phyloP scores from a whole-genome alignment of 208 protist genomes.

The Herpetomonas tarakana region DNA sequence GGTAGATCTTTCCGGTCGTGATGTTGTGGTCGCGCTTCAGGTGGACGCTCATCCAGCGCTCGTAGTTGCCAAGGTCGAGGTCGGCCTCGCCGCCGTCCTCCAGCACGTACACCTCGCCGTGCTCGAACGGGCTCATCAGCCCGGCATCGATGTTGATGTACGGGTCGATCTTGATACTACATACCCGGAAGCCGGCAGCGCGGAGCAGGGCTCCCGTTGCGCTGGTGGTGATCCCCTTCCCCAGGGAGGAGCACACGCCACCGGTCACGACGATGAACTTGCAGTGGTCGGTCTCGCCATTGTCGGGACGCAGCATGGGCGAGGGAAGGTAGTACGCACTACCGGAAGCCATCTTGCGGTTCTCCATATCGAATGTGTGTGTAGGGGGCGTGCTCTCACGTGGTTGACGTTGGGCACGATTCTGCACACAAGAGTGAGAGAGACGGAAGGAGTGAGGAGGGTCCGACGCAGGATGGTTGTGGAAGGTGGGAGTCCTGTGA shows the following conservation, averaged over 20 bases:
- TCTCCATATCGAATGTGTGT: slow-evolving; percentile 16
- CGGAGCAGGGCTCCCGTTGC: slow-evolving; percentile 84
- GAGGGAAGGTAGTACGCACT: slow-evolving; percentile 82
- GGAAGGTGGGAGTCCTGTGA: no score
- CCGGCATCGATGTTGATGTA: slow-evolving; percentile 98
- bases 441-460: neutral
- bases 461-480: no score
- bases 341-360: slow-evolving; percentile 50
- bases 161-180: slow-evolving; percentile 99
- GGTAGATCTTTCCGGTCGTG: slow-evolving; percentile 99
- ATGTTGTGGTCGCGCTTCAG: slow-evolving; percentile 98
- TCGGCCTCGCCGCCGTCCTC: slow-evolving; percentile 98
- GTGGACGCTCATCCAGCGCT: slow-evolving; percentile 97
- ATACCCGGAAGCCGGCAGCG: slow-evolving; percentile 91
- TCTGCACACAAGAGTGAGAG: neutral
- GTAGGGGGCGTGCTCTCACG: neutral
- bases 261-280: slow-evolving; percentile 98
- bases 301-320: slow-evolving; percentile 50
- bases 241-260: slow-evolving; percentile 98
- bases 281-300: slow-evolving; percentile 26
- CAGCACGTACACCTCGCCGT: slow-evolving; percentile 99
- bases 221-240: slow-evolving; percentile 95
- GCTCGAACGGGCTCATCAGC: slow-evolving; percentile 96
- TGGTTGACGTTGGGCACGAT: neutral
- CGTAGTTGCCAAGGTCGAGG: slow-evolving; percentile 99